These are phyloP conservation scores for Colletotrichum cuscutae DNA, from an alignment of 2,329 filamentous ascomycete species.

Conservation along the genomic window DNA sequence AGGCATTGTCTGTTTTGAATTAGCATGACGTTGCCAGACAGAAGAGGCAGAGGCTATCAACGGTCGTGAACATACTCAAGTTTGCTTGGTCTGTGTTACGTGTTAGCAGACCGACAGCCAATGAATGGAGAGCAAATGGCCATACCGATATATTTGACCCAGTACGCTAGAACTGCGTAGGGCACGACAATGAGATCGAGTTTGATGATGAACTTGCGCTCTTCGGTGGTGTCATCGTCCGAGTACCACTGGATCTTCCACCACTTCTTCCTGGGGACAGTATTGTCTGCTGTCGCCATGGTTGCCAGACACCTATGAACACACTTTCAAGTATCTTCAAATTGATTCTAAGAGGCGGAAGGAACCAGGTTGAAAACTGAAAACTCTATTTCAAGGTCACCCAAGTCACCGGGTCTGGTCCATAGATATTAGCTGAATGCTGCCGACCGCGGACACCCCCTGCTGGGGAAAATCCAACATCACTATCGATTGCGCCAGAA, in stretches of 20 bases:
- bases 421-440: conserved; percentile 3
- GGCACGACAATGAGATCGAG: conserved; percentile 51
- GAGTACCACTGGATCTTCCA: conserved; percentile 59
- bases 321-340: neutral
- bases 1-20: conserved; percentile 49
- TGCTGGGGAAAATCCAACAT: neutral
- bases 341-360: neutral
- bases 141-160: conserved; percentile 40
- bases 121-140: too few species aligned
- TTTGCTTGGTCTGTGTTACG: conserved; percentile 40
- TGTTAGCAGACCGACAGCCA: neutral
- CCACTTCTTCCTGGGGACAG: conserved; percentile 42
- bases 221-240: conserved; percentile 56
- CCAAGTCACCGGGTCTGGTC: neutral
- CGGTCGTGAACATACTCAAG: conserved; percentile 35
- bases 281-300: conserved; percentile 8
- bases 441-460: neutral
- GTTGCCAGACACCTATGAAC: neutral
- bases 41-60: neutral
- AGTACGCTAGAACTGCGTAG: conserved; percentile 44
- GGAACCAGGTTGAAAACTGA: too few species aligned
- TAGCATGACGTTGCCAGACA: conserved; percentile 45
- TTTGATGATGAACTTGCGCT: conserved; percentile 53
- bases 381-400: neutral
- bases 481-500: conserved; percentile 26